Base-by-base conservation (phyloP, 768 basidiomycete species). In the Lentinula raphanica region DNA sequence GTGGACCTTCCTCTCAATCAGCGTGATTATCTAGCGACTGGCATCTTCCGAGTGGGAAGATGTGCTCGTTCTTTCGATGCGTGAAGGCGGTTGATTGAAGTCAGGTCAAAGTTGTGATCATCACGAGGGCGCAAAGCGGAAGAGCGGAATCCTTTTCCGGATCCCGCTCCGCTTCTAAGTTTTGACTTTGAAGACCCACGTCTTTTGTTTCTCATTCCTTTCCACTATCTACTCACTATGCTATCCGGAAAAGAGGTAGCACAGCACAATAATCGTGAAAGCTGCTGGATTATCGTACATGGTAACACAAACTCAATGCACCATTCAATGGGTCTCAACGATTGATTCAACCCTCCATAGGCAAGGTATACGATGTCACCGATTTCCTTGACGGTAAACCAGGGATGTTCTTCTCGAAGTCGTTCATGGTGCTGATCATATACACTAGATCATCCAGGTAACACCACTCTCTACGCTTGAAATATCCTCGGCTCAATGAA, bases 281-380 rank as follows among this genome's bases (percentile, higher is more conserved):
- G 80, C 61, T 87, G 87, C 63, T 90, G 88, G 88, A 91, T 93
- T 59, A 91, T 94, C 58, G 87, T 94, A 0, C 90, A 93, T 63
- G 88, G 90, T 87, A 61, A 31, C 15, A 19, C 5, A 13, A 9
- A 7, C n/a, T 23, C 5, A 36, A 5, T 38, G 4, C 17, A 50
- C 15, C n/a, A n/a, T n/a, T n/a, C n/a, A n/a, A n/a, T n/a, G n/a
- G n/a, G n/a, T n/a, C n/a, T n/a, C n/a, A n/a, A n/a, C n/a, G n/a
- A n/a, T n/a, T n/a, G n/a, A n/a, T n/a, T n/a, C n/a, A n/a, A n/a
- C n/a, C n/a, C n/a, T n/a, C n/a, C n/a, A n/a, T n/a, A 87, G 88
- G 85, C 60, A 83, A 86, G 49, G 87, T 83, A 4, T 91, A 90
- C 69, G 89, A 91, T 62, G 88, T 90, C 5, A 88, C 89, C 0